Base-by-base conservation (phyloP, 495 filamentous ascomycete genomes). In the Talaromyces trachyspermus region DNA sequence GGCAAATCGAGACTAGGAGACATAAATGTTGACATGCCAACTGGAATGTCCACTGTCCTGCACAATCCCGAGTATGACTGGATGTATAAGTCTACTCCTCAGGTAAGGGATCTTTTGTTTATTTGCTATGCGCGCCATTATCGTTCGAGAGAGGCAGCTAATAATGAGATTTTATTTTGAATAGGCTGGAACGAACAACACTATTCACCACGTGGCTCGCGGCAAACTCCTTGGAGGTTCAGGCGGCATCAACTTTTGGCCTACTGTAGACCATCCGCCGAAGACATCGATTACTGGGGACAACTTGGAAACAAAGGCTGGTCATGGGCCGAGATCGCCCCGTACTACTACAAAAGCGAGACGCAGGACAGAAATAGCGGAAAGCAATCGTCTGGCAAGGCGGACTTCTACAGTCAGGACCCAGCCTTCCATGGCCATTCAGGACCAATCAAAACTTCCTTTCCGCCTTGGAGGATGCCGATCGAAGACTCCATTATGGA, bases 161-260 rank as follows among this genome's bases (percentile, higher is more conserved):
- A 30, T 30, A 6, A 30, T 12, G 12, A 12, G n/a, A n/a, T 30
- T 30, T 30, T 30, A 6, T 6, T 12, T 36, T 12, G 33, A 36
- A 12, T 14, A 41, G 38, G 38, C 38, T 0, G 38, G 38, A 41
- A 41, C 38, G 7, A 50, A 63, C 23, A 37, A 49, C 11, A 53
- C 61, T 3, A 19, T 19, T 7, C 41, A 54, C 11, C 43, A 55
- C 10, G 56, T 65, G 14, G 53, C 70, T 2, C 75, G 73, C 3
- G 79, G 78, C 9, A 78, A 77, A 53, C 60, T 71, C 24, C 59
- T 83, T 2, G 80, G 79, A 11, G 80, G 79, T 7, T 74, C 71
- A n/a, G 75, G 71, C n/a, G 71, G 63, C 3, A 61, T 83, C 48
- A 85, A 83, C 41, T 54, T 53, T 10, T 53, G 32, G 47, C 43